phyloP scores from a whole-genome alignment of 2,329 filamentous ascomycete species.

The Ilyonectria mors-panacis region DNA sequence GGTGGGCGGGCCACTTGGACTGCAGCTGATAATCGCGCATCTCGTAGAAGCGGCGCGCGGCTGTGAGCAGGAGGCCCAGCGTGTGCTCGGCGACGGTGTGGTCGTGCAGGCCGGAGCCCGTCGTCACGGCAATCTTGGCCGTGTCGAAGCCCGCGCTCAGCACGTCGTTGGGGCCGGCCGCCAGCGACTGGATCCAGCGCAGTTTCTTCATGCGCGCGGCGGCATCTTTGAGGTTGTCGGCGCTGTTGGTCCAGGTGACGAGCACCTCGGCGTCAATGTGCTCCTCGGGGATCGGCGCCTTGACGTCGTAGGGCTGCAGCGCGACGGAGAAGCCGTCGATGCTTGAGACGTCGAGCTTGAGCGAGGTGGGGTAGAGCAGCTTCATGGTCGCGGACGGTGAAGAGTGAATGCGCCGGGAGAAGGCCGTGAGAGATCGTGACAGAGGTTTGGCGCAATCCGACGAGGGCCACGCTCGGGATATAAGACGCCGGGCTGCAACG shows the following conservation, averaged over 20 bases:
- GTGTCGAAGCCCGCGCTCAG: conserved; percentile 72
- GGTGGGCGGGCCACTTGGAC: conserved; percentile 71
- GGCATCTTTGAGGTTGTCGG: conserved; percentile 72
- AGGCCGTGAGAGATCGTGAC: neutral
- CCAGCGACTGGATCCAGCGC: conserved; percentile 77
- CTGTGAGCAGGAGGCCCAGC: conserved; percentile 69
- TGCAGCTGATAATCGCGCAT: conserved; percentile 75
- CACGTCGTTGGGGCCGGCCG: conserved; percentile 77
- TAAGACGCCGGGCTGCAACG: conserved; percentile 24
- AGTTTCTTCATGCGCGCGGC: conserved; percentile 69
- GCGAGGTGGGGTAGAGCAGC: conserved; percentile 76
- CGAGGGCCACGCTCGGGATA: conserved; percentile 28
- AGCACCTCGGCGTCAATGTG: conserved; percentile 73
- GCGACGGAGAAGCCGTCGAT: conserved; percentile 72
- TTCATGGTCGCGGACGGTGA: conserved; percentile 62
- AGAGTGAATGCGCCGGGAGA: neutral
- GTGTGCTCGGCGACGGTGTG: conserved; percentile 76
- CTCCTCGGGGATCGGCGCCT: conserved; percentile 68
- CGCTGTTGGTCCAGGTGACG: conserved; percentile 73
- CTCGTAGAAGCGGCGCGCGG: conserved; percentile 71
- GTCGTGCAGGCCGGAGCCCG: conserved; percentile 75
- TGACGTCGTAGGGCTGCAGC: conserved; percentile 74
- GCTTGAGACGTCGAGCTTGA: conserved; percentile 67
- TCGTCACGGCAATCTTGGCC: conserved; percentile 66
- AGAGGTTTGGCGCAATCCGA: neutral